These are phyloP conservation scores for Colletotrichum paranaense DNA, from an alignment of 2,329 filamentous ascomycete genomes.

Conservation along the genomic window DNA sequence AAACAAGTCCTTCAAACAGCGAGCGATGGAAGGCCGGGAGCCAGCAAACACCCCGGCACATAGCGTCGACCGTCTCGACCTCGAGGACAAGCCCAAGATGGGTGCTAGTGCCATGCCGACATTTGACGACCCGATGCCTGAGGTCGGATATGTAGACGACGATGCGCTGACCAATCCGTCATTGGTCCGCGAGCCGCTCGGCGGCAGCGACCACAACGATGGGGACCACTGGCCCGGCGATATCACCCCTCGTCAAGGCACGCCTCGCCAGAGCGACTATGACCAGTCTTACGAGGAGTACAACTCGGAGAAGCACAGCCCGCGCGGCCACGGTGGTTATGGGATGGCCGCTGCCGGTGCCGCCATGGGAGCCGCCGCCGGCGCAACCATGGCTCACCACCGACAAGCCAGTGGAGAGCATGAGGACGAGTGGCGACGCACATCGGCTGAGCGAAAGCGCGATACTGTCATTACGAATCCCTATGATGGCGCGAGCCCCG, in stretches of 20 bases:
- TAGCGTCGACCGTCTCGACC: slow-evolving; percentile 68
- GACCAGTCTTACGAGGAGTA: slow-evolving; percentile 43
- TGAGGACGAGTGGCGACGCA: slow-evolving; percentile 74
- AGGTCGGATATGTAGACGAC: slow-evolving; percentile 75
- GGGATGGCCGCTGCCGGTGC: slow-evolving; percentile 63
- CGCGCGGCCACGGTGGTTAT: slow-evolving; percentile 44
- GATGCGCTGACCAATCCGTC: slow-evolving; percentile 90
- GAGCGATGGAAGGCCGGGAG: slow-evolving; percentile 66
- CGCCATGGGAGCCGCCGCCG: slow-evolving; percentile 64
- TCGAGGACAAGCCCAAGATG: slow-evolving; percentile 67
- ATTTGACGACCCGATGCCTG: slow-evolving; percentile 77
- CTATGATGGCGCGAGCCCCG: slow-evolving; percentile 73
- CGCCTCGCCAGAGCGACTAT: slow-evolving; percentile 45
- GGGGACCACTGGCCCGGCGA: slow-evolving; percentile 45
- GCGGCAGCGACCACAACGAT: slow-evolving; percentile 53
- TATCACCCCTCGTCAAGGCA: slow-evolving; percentile 43
- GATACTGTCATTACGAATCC: slow-evolving; percentile 76
- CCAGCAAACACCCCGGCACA: slow-evolving; percentile 68
- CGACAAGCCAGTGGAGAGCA: slow-evolving; percentile 67
- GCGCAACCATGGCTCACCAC: slow-evolving; percentile 58
- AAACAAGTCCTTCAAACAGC: slow-evolving; percentile 75
- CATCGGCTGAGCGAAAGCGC: slow-evolving; percentile 71
- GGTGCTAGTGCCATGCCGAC: slow-evolving; percentile 77
- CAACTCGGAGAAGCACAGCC: slow-evolving; percentile 31
- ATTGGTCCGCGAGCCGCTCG: slow-evolving; percentile 79